Conservation (phyloP, 495 filamentous ascomycete genomes). For the Hamigera avellanea region DNA sequence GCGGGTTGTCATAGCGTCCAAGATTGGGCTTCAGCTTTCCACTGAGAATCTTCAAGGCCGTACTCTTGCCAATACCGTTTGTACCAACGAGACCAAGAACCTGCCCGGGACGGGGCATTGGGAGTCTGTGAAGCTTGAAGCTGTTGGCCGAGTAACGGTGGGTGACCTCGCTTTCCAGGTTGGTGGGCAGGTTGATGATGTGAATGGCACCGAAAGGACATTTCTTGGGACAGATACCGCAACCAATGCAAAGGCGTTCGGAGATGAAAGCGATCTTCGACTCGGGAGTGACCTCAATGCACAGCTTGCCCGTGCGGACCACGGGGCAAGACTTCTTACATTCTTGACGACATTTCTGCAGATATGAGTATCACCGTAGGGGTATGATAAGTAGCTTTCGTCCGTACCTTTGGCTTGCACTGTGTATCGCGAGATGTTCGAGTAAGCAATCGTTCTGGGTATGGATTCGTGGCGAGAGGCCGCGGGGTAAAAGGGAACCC, state of each 20-base stretch:
- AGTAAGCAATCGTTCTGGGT: constrained; percentile 23
- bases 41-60: constrained; percentile 92
- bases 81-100: constrained; percentile 96
- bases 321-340: constrained; percentile 99
- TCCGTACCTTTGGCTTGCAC: constrained; percentile 91
- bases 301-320: constrained; percentile 92
- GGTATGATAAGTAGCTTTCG: neutral
- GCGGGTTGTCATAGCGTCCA: constrained; percentile 88
- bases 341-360: constrained; percentile 88
- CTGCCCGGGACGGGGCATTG: constrained; percentile 88
- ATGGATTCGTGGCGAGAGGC: constrained; percentile 5
- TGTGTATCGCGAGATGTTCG: constrained; percentile 22
- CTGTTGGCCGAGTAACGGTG: constrained; percentile 98
- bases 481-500: constrained; percentile 26
- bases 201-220: constrained; percentile 98
- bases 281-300: constrained; percentile 80
- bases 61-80: constrained; percentile 99
- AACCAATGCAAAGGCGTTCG: constrained; percentile 89
- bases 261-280: constrained; percentile 98
- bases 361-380: constrained; percentile 6
- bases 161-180: constrained; percentile 93
- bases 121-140: constrained; percentile 96
- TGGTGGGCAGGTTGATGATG: constrained; percentile 98
- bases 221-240: constrained; percentile 98
- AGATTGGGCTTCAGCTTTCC: constrained; percentile 98